Base-by-base conservation (phyloP, 2,329 filamentous ascomycete species). In the Metarhizium brunneum region DNA sequence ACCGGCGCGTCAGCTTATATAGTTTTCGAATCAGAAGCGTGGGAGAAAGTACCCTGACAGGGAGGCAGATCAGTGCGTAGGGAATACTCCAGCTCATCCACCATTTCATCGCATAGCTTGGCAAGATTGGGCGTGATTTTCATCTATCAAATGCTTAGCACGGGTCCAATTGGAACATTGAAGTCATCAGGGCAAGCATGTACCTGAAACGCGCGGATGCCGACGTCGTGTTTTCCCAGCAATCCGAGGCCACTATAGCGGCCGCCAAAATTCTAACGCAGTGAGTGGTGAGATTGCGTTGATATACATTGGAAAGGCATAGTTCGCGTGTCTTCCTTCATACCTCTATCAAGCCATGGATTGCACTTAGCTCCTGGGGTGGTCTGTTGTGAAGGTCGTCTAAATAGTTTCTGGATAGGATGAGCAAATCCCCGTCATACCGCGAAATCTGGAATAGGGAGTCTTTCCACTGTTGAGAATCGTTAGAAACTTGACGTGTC, bases 301-400 rank as follows among this genome's bases (percentile, higher is more conserved):
- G 16, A 20, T 16, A 11, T 8, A 11, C 42, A 7, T 13, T 29
- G n/a, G 18, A 4, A 20, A 35, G 32, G 16, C 6, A 47, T 11
- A 11, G 6, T 11, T 35, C 3, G 29, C 7, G 14, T 32, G 36
- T 6, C 35, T 20, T 42, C 36, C 6, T 52, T 43, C 18, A 20
- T 29, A 52, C 57, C 50, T 55, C 43, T 16, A 59, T 56, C 40
- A 59, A 25, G 6, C 57, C 57, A 25, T 55, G 10, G 14, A 59
- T 56, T 3, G 57, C 54, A 45, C 55, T 57, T 32, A 59, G 29
- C 35, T 56, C 47, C 25, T 53, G n/a, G 6, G 30, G 40, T 8
- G 55, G 55, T 7, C 48, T 36, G 42, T 56, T 59, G 38, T 59
- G 55, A 20, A 59, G 32, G n/a, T 59, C 57, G 30, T 59, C 55